Base-by-base conservation (phyloP, 495 filamentous ascomycete species). In the Aspergillus ostianus region DNA sequence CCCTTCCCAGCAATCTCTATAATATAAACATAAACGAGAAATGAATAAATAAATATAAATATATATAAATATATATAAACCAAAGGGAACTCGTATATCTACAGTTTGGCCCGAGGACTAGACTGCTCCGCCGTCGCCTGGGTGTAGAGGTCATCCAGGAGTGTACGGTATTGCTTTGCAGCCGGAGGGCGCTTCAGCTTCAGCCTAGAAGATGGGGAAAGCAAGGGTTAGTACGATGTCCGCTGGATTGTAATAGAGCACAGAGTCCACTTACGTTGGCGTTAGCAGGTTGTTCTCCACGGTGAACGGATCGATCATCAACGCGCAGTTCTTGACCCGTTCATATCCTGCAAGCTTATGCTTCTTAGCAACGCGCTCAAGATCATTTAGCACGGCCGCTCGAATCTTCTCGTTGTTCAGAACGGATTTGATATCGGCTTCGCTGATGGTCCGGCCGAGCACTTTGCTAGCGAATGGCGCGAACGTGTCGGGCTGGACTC, bases 211-310 rank as follows among this genome's bases (percentile, higher is more conserved):
- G 36, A 10, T 41, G 29, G 48, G 41, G 26, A 46, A 26, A 41
- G 67, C 47, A 21, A 82, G 69, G 83, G 76, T 64, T 69, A 70
- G 36, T 47, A 48, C 36, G 30, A 48, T 2, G 19, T 49, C 18
- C n/a, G 29, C 47, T 51, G 60, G 15, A 61, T 45, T 18, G 27
- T 61, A 48, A 26, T 17, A 6, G 4, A 27, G 23, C 44, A 19
- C 2, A 13, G 53, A 41, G 64, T 50, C 56, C 36, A 90, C 91
- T 84, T 83, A 97, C 93, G 94, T 98, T 15, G 94, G 94, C 17
- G 94, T 98, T 72, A 98, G 70, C 26, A 98, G 80, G 76, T 95
- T 89, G 69, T 98, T 98, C 63, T 97, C 94, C 62, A 98, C 86
- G 9, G 86, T 90, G 68, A 98, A 98, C 6, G 94, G 94, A 54